A percentile compares a stretch with the other conserved stretches of the same genome.
These are phyloP conservation scores for Neoscytalidium dimidiatum DNA, from an alignment of 2,329 filamentous ascomycete species.

Conservation along the genomic window DNA sequence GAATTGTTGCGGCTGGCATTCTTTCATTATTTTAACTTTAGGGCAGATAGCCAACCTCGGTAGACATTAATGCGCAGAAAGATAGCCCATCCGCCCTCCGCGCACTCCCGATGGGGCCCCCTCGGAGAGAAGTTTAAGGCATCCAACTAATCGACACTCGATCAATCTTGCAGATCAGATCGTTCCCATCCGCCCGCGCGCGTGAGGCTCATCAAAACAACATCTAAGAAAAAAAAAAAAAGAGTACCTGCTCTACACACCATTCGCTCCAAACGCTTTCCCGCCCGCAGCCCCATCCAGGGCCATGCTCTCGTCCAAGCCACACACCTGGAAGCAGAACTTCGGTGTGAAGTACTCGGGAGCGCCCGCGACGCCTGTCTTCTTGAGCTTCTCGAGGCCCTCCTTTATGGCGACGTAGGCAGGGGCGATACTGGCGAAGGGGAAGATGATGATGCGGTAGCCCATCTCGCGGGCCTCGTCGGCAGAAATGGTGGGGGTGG, in stretches of 20 bases:
- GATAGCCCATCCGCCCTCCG: not conserved
- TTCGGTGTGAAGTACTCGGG: conserved; percentile 44
- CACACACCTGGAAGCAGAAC: conserved; percentile 55
- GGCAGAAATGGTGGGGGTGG: conserved; percentile 55
- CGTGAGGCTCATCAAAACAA: not conserved
- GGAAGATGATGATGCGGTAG: conserved; percentile 62
- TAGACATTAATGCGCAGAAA: not conserved
- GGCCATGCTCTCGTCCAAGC: conserved; percentile 52
- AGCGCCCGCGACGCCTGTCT: conserved; percentile 44
- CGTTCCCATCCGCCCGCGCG: not conserved
- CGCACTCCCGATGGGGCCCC: not conserved
- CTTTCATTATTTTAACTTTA: not conserved
- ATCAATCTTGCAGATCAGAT: conserved; percentile 2
- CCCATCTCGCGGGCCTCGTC: conserved; percentile 58
- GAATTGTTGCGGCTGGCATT: not conserved
- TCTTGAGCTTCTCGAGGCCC: conserved; percentile 41
- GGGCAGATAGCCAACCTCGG: not conserved
- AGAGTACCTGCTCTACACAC: conserved; percentile 7
- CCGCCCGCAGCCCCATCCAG: conserved; percentile 53
- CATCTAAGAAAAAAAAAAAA: not conserved
- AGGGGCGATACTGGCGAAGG: conserved; percentile 52
- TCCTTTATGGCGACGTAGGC: conserved; percentile 48
- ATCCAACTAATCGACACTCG: not conserved
- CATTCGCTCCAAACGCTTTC: conserved; percentile 27
- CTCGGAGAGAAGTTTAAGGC: not conserved